These are phyloP conservation scores for Xerocomus potaroensis DNA, from an alignment of 768 basidiomycete genomes.

Conservation along the genomic window DNA sequence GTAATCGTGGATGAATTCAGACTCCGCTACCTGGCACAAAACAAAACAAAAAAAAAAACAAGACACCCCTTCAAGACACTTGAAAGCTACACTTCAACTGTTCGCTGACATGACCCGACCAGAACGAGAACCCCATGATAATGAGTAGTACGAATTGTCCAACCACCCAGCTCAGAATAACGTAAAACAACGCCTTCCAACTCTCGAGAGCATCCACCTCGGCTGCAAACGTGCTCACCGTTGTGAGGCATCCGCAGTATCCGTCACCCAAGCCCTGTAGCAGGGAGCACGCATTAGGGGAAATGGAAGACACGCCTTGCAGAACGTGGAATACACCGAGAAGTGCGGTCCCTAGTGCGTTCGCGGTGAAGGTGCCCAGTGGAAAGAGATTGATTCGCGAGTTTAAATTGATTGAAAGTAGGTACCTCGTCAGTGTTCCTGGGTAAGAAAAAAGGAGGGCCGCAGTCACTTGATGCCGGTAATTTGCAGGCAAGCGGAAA, in stretches of 20 bases:
- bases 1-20: conserved; percentile 23
- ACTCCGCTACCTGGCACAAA: conserved; percentile 23
- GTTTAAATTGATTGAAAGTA: conserved; percentile 73
- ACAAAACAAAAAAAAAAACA: no score
- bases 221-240: conserved; percentile 88
- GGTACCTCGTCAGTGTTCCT: conserved; percentile 80
- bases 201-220: conserved; percentile 61
- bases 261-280: conserved; percentile 85
- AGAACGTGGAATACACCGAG: conserved; percentile 70
- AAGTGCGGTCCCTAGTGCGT: conserved; percentile 77
- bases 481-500: conserved; percentile 62
- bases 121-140: conserved; percentile 66
- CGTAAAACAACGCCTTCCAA: conserved; percentile 65
- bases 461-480: conserved; percentile 78
- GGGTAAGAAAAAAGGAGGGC: conserved; percentile 88
- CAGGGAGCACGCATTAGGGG: conserved; percentile 58
- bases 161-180: conserved; percentile 57
- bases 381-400: conserved; percentile 57
- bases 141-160: conserved; percentile 70
- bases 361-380: conserved; percentile 74
- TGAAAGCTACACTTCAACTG: conserved; percentile 48
- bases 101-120: conserved; percentile 44
- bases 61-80: no score
- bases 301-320: conserved; percentile 45
- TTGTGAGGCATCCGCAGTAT: conserved; percentile 93